Percentiles rank a stretch among this genome's conserved stretches.
These are phyloP conservation scores for Lecanoromycetidae sp. DNA, from an alignment of 2,329 filamentous ascomycete genomes.

Conservation along the genomic window DNA sequence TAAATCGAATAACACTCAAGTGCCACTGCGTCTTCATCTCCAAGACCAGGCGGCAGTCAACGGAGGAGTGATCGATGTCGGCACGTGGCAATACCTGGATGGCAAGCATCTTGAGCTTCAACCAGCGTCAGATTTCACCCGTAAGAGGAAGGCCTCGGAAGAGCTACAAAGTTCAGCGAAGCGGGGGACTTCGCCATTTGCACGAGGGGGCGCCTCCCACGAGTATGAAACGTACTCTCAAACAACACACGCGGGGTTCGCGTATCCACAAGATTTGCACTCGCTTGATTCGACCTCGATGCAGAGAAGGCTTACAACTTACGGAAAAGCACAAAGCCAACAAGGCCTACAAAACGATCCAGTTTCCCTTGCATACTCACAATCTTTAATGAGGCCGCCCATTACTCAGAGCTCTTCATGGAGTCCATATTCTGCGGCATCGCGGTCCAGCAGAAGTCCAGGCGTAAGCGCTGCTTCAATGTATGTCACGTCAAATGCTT, in stretches of 20 bases:
- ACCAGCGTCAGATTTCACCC: constrained; percentile 30
- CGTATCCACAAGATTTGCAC: constrained; percentile 17
- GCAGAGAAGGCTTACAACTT: constrained; percentile 7
- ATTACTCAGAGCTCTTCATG: constrained; percentile 33
- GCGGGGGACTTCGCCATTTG: constrained; percentile 35
- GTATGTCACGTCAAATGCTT: constrained; percentile 31
- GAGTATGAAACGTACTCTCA: constrained; percentile 2
- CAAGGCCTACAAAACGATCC: neutral
- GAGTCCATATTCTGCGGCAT: constrained; percentile 37
- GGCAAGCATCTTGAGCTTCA: constrained; percentile 25
- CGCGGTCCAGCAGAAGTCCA: constrained; percentile 33
- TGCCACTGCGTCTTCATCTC: constrained; percentile 49
- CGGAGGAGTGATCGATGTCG: constrained; percentile 43
- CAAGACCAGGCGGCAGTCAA: constrained; percentile 44
- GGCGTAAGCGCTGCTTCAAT: constrained; percentile 30
- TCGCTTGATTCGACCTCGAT: constrained; percentile 1
- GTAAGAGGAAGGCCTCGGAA: constrained; percentile 46
- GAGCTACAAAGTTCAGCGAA: constrained; percentile 37
- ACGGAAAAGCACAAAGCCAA: constrained; percentile 5
- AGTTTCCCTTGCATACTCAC: neutral
- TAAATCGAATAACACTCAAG: constrained; percentile 41
- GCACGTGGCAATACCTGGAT: constrained; percentile 50
- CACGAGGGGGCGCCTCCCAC: constrained; percentile 21
- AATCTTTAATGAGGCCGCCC: constrained; percentile 4
- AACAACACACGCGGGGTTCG: constrained; percentile 26